Evolutionary conservation across 257 asterid genomes (phyloP).

Genomic region (Misopates orontium): DNA sequence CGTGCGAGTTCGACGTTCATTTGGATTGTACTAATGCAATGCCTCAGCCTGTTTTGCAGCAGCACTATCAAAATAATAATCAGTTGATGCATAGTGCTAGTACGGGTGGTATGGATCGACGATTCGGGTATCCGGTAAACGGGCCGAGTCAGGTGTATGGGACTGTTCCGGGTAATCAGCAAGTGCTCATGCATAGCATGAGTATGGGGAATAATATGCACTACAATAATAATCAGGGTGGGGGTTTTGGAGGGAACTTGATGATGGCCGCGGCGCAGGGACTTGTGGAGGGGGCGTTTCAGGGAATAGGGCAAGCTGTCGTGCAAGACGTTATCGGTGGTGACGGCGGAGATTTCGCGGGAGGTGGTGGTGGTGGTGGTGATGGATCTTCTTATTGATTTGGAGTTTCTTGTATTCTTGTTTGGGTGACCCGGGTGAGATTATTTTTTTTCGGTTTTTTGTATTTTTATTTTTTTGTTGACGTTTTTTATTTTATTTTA

Average conservation of each 20-base stretch:
- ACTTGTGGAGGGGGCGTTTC: constrained; percentile 45
- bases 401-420: too few species aligned
- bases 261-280: constrained; percentile 42
- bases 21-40: constrained; percentile 35
- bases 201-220: too few species aligned
- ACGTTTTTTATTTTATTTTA: too few species aligned
- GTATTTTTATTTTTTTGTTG: too few species aligned
- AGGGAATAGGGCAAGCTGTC: constrained; percentile 42
- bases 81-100: not conserved
- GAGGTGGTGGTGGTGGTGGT: constrained; percentile 16
- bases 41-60: constrained; percentile 6
- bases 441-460: too few species aligned
- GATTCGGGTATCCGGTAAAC: too few species aligned
- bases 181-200: too few species aligned
- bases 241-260: constrained; percentile 27
- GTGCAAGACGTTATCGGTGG: constrained; percentile 33
- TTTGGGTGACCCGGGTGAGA: too few species aligned
- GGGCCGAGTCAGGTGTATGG: too few species aligned
- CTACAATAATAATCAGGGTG: too few species aligned
- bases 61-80: constrained; percentile 12
- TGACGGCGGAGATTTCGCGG: constrained; percentile 20
- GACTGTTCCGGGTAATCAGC: too few species aligned
- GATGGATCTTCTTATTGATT: constrained; percentile 5
- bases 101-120: too few species aligned
- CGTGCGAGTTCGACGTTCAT: constrained; percentile 60